A percentile compares a stretch with the other conserved stretches of the same genome.
phyloP scores from a whole-genome alignment of 78 protist genomes.

The Andalucia godoyi region DNA sequence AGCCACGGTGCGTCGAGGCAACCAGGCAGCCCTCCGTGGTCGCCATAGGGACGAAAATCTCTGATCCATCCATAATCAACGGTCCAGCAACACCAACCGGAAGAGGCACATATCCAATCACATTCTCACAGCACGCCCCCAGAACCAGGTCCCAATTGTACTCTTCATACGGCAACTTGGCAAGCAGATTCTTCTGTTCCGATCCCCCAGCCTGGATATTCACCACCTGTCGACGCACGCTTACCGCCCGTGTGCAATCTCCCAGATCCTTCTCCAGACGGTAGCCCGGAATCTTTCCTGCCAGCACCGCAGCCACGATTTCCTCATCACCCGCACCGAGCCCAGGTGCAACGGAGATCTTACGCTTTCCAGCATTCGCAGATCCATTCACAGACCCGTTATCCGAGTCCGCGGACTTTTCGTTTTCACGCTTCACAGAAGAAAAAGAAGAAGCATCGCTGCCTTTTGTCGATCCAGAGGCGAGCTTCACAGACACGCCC shows the following conservation, averaged over 20 bases:
- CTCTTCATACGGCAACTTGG: slow-evolving; percentile 38
- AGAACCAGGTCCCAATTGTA: slow-evolving; percentile 41
- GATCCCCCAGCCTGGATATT: too few relatives aligned
- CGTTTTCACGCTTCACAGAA: background rate
- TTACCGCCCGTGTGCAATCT: slow-evolving; percentile 44
- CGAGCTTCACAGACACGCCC: background rate
- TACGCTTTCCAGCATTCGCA: background rate
- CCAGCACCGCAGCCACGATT: slow-evolving; percentile 10
- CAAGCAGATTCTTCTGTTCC: background rate
- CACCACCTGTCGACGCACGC: slow-evolving; percentile 12
- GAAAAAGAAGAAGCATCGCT: background rate
- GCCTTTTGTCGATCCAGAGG: background rate
- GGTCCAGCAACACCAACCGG: slow-evolving; percentile 81
- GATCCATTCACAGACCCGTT: too few relatives aligned
- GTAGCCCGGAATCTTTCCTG: slow-evolving; percentile 23
- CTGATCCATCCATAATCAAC: slow-evolving; percentile 33
- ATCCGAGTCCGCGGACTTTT: too few relatives aligned
- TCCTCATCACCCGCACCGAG: slow-evolving; percentile 10
- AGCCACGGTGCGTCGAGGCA: slow-evolving; percentile 63
- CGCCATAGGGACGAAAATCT: slow-evolving; percentile 62
- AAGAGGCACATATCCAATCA: slow-evolving; percentile 71
- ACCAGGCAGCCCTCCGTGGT: slow-evolving; percentile 82
- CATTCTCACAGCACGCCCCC: slow-evolving; percentile 80
- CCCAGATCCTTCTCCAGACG: slow-evolving; percentile 34
- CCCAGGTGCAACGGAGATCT: too few relatives aligned